phyloP scores from a whole-genome alignment of 371 early-diverging fungal species.

The Rhizopus sp. region DNA sequence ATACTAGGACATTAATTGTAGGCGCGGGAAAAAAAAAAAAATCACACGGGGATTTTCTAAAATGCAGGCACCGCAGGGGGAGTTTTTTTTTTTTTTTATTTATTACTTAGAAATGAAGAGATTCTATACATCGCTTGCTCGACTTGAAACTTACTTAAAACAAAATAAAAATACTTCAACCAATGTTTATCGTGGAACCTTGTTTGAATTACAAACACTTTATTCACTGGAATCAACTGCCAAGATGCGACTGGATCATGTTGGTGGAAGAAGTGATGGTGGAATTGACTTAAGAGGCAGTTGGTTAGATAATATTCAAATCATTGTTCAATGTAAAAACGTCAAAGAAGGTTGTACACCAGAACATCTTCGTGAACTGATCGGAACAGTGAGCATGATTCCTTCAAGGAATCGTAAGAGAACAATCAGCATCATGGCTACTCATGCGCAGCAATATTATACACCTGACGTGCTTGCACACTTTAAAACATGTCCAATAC shows the following conservation, averaged over 20 bases:
- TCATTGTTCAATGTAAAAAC: slow-evolving; percentile 43
- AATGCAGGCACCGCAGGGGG: not conserved
- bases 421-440: slow-evolving; percentile 37
- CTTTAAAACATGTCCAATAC: slow-evolving; percentile 30
- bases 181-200: slow-evolving; percentile 33
- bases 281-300: slow-evolving; percentile 45
- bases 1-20: not conserved
- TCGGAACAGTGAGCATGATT: slow-evolving; percentile 30
- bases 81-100: slow-evolving; percentile 2
- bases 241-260: slow-evolving; percentile 42
- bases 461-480: slow-evolving; percentile 32
- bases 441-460: slow-evolving; percentile 22
- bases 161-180: slow-evolving; percentile 27
- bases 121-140: not conserved
- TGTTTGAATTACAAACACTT: slow-evolving; percentile 46
- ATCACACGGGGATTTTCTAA: not conserved
- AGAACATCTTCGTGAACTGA: slow-evolving; percentile 39
- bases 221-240: slow-evolving; percentile 22
- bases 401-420: not conserved
- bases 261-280: slow-evolving; percentile 44
- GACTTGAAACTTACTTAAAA: slow-evolving; percentile 7
- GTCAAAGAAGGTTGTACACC: slow-evolving; percentile 44
- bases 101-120: not conserved
- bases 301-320: slow-evolving; percentile 27
- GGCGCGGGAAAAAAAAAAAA: not conserved